Evolutionary conservation across 768 basidiomycete genomes (phyloP).

Genomic region (Chalciporus sphaerocephalus): DNA sequence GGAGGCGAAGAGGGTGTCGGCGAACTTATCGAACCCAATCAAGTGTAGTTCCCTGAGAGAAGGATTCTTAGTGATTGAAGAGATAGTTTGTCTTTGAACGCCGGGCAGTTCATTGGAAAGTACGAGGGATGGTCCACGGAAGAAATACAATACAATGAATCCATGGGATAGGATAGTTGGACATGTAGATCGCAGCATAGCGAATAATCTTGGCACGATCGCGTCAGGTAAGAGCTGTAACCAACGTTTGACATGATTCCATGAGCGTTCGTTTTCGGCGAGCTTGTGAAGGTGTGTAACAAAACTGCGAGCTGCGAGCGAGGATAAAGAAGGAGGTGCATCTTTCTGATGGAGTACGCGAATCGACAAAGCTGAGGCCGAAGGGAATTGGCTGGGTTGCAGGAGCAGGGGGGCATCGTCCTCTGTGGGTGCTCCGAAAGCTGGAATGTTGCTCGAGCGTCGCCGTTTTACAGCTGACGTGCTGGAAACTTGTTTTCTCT

Average conservation of each 20-base stretch:
- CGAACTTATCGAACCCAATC: slow-evolving; percentile 47
- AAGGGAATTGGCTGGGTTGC: slow-evolving; percentile 38
- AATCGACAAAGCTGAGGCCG: slow-evolving; percentile 49
- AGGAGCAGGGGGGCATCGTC: slow-evolving; percentile 37
- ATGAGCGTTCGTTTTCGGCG: slow-evolving; percentile 34
- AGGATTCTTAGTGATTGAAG: slow-evolving; percentile 32
- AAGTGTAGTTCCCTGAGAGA: slow-evolving; percentile 47
- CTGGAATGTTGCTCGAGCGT: slow-evolving; percentile 11
- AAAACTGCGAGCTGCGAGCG: slow-evolving; percentile 50
- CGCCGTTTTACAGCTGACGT: slow-evolving; percentile 12
- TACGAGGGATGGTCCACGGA: slow-evolving; percentile 48
- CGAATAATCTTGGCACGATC: slow-evolving; percentile 47
- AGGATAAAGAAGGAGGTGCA: slow-evolving; percentile 42
- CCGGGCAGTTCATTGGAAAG: slow-evolving; percentile 50
- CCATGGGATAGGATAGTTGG: slow-evolving; percentile 51
- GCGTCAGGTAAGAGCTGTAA: slow-evolving; percentile 50
- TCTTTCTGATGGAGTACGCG: slow-evolving; percentile 33
- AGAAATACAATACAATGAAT: slow-evolving; percentile 54
- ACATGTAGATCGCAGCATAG: slow-evolving; percentile 44
- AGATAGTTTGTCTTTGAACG: slow-evolving; percentile 47
- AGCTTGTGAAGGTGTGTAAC: slow-evolving; percentile 41
- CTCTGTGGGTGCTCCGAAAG: slow-evolving; percentile 43
- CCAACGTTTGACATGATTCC: slow-evolving; percentile 38
- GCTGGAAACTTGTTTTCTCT: slow-evolving; percentile 3
- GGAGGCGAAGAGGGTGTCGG: slow-evolving; percentile 49